Evolutionary conservation across 805 yeast genomes (phyloP), one percentile per base, ranked within the genome.

Genomic region (Ogataea minuta): DNA sequence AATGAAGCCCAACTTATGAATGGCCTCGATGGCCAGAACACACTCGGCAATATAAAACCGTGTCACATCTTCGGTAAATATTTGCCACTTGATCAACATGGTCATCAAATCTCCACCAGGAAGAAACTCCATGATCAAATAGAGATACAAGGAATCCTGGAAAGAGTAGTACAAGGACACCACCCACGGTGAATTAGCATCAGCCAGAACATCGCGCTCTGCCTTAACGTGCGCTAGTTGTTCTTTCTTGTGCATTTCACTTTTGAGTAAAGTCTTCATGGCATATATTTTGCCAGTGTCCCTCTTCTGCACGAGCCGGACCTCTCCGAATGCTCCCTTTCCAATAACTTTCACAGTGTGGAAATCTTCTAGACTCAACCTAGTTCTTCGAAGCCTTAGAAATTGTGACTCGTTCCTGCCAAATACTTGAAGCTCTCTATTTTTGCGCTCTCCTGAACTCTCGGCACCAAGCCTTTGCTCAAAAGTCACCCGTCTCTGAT

Each of bases 321-420:
- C 99, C 58, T 89, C 97, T 46, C 99, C 99, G 67, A 93, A 93
- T 0, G 99, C 96, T 48, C 99, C 99, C 61, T 93, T 93, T 34
- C 99, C 99, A 49, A 72, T 77, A 24, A 84, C 96, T 63, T 88
- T 88, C 39, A 89, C 95, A 1, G 96, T 89, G 43, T 71, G 76
- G 64, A 89, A 86, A 64, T 89, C 97, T 28, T 84, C 93, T 29
- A 88, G 68, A 1, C 88, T 75, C 38, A 89, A 69, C 56, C 89
- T 76, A 1, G 96, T 89, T 60, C 97, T 76, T 50, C 96, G 70
- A 39, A 89, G 71, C 46, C 97, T 74, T 56, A 90, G 67, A 52
- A 85, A 89, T 46, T 85, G 90, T 5, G 95, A 82, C 63, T 89
- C 96, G 52, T 87, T 88, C 57, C 81, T 82, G 26, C 98, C 97